Base-by-base conservation (phyloP, 2,329 filamentous ascomycete genomes). In the Diaporthe vexans region DNA sequence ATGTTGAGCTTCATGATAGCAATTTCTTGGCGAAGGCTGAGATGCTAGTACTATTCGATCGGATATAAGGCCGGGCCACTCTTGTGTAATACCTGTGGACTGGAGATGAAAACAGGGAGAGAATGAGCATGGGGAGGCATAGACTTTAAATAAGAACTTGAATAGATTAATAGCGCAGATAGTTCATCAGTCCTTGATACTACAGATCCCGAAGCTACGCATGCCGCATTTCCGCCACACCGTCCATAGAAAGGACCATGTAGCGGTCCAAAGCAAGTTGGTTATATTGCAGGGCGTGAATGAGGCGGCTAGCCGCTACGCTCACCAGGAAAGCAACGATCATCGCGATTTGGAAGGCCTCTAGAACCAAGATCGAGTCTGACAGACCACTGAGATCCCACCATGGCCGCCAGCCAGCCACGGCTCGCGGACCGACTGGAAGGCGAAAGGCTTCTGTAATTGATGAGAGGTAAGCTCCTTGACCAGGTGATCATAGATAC, bases 1-100 rank as follows among this genome's bases (percentile, higher is more conserved):
- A 75, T 46, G 56, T 73, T 51, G 57, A 77, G 58, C 57, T 71
- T 74, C 77, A 79, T 79, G 17, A 7, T 43, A 35, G n/a, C n/a
- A 21, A 8, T 5, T 37, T 21, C 48, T 5, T 40, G 21, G 4
- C n/a, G 8, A 40, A 21, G 15, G 2, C 0, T 1, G 2, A 52
- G 29, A 11, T 52, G 40, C 40, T 43, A 43, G 40, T 43, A 19
- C 2, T 6, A 1, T 54, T 40, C 11, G 4, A 37, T 0, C 35
- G 2, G 15, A 7, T 2, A 15, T 37, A 21, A 3, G 21, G 8
- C 21, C 19, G 2, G 3, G 26, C 0, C 8, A 21, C 3, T 10
- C n/a, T 37, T 24, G 33, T 15, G 35, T 54, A 29, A 40, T 1
- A 13, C 2, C 10, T 54, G 48, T 19, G 52, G 4, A 7, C 29